Percentiles rank a stretch among this genome's conserved stretches.
These are phyloP conservation scores for Gypsophila paniculata DNA, from an alignment of 179 eudicot genomes.

Conservation along the genomic window DNA sequence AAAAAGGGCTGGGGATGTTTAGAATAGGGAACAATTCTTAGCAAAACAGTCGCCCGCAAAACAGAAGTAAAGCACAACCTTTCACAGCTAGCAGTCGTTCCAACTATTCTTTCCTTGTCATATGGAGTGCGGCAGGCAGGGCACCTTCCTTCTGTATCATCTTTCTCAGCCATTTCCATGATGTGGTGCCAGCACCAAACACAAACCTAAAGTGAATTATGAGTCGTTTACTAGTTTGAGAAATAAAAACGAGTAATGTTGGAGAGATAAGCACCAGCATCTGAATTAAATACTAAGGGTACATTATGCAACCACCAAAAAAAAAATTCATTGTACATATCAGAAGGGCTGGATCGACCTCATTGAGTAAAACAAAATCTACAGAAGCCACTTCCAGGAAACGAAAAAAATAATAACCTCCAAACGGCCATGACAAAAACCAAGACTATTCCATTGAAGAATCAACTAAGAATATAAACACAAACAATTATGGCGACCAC, in stretches of 20 bases:
- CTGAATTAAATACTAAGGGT: background rate
- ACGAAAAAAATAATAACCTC: too few species aligned
- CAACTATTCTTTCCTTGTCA: conserved; percentile 79
- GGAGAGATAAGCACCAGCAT: background rate
- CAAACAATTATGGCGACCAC: background rate
- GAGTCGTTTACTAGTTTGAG: background rate
- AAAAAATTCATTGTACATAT: background rate
- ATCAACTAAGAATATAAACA: background rate
- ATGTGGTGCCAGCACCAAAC: conserved; percentile 99
- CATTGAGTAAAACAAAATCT: background rate
- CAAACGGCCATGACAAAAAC: background rate
- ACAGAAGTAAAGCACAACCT: conserved; percentile 33
- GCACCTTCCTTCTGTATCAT: conserved; percentile 78
- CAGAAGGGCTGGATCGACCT: background rate
- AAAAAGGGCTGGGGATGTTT: background rate
- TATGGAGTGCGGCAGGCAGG: conserved; percentile 81
- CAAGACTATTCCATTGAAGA: background rate
- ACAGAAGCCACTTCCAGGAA: background rate
- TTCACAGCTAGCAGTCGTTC: conserved; percentile 52
- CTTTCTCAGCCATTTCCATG: conserved; percentile 97
- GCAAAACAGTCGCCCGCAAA: background rate
- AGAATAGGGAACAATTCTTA: background rate
- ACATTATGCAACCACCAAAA: background rate
- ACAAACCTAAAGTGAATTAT: conserved; percentile 51
- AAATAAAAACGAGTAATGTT: background rate